A percentile compares a stretch with the other conserved stretches of the same genome.
These are phyloP conservation scores for Globisporangium apiculatum DNA, from an alignment of 352 stramenopile species.

Conservation along the genomic window DNA sequence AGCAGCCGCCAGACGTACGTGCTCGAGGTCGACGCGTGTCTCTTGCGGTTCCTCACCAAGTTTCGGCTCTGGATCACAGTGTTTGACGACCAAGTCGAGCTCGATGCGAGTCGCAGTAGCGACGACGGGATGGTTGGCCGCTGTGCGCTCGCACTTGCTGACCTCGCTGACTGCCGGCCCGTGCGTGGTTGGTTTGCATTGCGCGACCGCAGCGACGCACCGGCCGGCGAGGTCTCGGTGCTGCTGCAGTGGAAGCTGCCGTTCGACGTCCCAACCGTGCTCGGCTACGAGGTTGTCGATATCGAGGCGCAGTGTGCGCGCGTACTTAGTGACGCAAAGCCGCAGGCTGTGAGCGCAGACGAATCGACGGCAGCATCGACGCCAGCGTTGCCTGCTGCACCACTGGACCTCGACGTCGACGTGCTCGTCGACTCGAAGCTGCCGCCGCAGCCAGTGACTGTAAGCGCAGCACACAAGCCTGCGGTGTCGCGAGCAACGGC, in stretches of 20 bases:
- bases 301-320: constrained; percentile 17
- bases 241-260: constrained; percentile 73
- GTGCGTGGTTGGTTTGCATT: constrained; percentile 73
- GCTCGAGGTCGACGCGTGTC: constrained; percentile 60
- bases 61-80: constrained; percentile 79
- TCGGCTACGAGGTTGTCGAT: constrained; percentile 66
- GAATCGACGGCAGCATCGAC: no score
- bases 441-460: not conserved
- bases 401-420: constrained; percentile 30
- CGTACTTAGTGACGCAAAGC: not conserved
- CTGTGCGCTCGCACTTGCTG: constrained; percentile 54
- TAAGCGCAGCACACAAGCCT: not conserved
- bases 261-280: constrained; percentile 59
- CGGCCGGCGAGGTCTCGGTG: constrained; percentile 62
- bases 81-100: constrained; percentile 71
- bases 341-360: not conserved
- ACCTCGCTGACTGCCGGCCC: constrained; percentile 62
- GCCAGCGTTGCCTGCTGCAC: not conserved
- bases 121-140: constrained; percentile 67
- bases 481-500: not conserved
- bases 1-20: constrained; percentile 55
- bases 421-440: constrained; percentile 5
- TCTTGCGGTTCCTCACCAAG: constrained; percentile 80
- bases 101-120: constrained; percentile 14
- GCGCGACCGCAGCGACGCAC: constrained; percentile 38